phyloP scores from a whole-genome alignment of 176 grass and related monocot species.

The Oryza coarctata region DNA sequence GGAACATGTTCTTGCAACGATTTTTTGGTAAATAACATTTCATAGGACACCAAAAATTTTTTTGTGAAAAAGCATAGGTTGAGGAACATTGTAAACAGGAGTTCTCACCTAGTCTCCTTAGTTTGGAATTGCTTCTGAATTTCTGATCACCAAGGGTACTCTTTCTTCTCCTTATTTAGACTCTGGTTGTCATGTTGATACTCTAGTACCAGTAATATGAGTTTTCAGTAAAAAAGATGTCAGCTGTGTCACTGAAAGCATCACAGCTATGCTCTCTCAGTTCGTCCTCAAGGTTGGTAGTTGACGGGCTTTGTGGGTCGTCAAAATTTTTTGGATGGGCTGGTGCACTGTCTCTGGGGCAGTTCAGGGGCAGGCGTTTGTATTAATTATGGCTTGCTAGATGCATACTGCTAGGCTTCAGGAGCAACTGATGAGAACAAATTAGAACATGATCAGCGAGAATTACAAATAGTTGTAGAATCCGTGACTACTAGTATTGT shows the following conservation, averaged over 20 bases:
- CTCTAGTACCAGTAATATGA: neutral
- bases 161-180: neutral
- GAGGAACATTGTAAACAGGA: neutral
- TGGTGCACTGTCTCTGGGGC: no score
- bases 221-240: constrained; percentile 5
- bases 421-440: no score
- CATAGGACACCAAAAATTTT: neutral
- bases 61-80: constrained; percentile 5
- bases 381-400: no score
- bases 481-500: no score
- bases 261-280: no score
- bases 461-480: no score
- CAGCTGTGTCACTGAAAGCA: neutral
- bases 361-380: no score
- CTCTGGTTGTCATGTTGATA: neutral
- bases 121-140: neutral
- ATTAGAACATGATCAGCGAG: no score
- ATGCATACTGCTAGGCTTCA: no score
- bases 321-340: neutral
- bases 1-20: constrained; percentile 19
- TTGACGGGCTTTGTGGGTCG: neutral
- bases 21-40: constrained; percentile 27
- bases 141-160: constrained; percentile 17
- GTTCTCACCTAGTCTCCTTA: constrained; percentile 5
- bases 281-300: no score